A percentile compares a stretch with the other conserved stretches of the same genome.
Evolutionary conservation across 2,329 filamentous ascomycete species (phyloP).

Genomic region (Pseudocercospora musae): DNA sequence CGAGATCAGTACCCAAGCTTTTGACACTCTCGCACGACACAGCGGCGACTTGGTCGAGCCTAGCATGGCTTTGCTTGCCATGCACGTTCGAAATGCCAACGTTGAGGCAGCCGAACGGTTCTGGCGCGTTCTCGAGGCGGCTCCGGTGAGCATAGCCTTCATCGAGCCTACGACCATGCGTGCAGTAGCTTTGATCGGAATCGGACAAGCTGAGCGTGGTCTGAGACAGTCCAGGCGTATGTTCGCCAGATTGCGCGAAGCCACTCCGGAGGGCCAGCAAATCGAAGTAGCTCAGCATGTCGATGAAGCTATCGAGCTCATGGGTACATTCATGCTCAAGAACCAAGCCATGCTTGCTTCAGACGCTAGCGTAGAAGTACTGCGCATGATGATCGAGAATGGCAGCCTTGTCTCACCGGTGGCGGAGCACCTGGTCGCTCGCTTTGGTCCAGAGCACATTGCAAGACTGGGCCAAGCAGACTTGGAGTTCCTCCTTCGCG

Average conservation of each 20-base stretch:
- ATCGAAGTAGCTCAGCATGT: conserved; percentile 70
- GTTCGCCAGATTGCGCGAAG: conserved; percentile 76
- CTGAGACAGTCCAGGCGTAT: conserved; percentile 76
- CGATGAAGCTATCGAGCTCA: conserved; percentile 77
- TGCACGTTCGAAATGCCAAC: conserved; percentile 80
- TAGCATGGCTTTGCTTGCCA: conserved; percentile 77
- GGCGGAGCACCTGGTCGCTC: conserved; percentile 59
- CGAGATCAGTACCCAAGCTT: conserved; percentile 60
- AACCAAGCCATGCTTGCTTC: conserved; percentile 51
- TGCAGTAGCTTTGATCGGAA: conserved; percentile 79
- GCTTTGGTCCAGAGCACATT: conserved; percentile 58
- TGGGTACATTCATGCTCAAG: conserved; percentile 57
- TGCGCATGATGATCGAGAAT: conserved; percentile 65
- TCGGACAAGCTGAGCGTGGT: conserved; percentile 78
- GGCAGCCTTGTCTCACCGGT: conserved; percentile 59
- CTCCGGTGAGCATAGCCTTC: conserved; percentile 62
- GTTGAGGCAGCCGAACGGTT: conserved; percentile 72
- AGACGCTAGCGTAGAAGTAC: conserved; percentile 56
- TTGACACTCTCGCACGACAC: conserved; percentile 49
- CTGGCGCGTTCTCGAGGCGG: conserved; percentile 70
- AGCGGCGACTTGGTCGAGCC: conserved; percentile 51
- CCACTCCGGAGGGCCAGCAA: conserved; percentile 48
- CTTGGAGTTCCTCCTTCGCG: conserved; percentile 59
- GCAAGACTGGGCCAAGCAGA: conserved; percentile 52
- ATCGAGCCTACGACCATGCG: conserved; percentile 92